phyloP scores from a whole-genome alignment of 1,284 basidiomycete genomes.

The Ustilago lituana region DNA sequence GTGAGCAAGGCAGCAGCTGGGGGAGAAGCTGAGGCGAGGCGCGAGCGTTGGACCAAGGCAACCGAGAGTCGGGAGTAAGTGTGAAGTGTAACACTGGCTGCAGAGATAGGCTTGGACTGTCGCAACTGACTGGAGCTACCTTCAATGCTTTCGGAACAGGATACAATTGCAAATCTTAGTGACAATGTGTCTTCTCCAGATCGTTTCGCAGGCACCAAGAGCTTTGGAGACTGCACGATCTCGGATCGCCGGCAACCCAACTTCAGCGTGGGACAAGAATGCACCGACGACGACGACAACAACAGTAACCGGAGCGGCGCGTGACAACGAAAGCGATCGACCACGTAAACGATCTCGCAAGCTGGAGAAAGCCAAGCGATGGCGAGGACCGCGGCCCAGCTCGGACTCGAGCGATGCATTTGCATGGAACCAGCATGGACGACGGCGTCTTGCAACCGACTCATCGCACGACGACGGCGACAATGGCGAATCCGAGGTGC shows the following conservation, averaged over 20 bases:
- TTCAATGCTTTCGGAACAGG: constrained; percentile 9
- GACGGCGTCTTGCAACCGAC: constrained; percentile 17
- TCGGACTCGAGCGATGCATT: constrained; percentile 30
- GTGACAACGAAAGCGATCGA: constrained; percentile 6
- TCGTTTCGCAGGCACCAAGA: constrained; percentile 39
- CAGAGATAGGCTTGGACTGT: too few species aligned
- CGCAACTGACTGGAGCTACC: background rate
- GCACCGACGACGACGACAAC: background rate
- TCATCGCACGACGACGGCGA: constrained; percentile 26
- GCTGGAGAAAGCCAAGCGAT: constrained; percentile 40
- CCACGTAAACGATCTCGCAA: constrained; percentile 34
- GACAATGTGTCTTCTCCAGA: constrained; percentile 33
- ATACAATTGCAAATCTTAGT: constrained; percentile 46
- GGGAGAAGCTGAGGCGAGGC: constrained; percentile 2
- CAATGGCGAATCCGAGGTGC: constrained; percentile 20
- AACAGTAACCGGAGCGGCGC: background rate
- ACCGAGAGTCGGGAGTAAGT: constrained; percentile 52
- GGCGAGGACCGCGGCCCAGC: constrained; percentile 27
- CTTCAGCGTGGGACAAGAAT: background rate
- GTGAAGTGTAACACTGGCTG: too few species aligned
- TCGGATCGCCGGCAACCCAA: background rate
- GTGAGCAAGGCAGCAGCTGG: too few species aligned
- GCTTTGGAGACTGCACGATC: constrained; percentile 29
- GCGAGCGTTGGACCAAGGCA: constrained; percentile 23
- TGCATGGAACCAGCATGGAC: constrained; percentile 34